Percentiles rank a stretch among this genome's conserved stretches.
phyloP scores from a whole-genome alignment of 1,284 basidiomycete species.

The Fomes fomentarius region DNA sequence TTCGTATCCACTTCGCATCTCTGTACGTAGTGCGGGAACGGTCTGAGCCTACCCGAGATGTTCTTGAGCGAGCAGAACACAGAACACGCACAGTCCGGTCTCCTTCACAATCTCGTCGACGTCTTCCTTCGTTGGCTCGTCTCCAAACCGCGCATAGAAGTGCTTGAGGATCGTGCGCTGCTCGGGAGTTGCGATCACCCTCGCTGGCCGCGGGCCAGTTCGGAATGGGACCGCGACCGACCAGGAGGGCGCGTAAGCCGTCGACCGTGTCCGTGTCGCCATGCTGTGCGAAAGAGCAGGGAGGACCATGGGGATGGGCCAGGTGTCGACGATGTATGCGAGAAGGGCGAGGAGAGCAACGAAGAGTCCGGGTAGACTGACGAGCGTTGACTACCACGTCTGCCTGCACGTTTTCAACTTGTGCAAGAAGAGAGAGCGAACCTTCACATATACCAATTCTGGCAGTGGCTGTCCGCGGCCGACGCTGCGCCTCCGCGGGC shows the following conservation, averaged over 20 bases:
- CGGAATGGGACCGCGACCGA: neutral
- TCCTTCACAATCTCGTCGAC: constrained; percentile 16
- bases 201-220: neutral
- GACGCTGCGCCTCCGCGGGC: no score
- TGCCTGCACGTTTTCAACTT: neutral
- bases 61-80: neutral
- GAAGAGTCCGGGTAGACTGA: no score
- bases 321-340: neutral
- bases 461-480: no score
- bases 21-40: constrained; percentile 6
- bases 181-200: constrained; percentile 19
- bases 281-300: neutral
- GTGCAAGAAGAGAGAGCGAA: no score
- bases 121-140: constrained; percentile 20
- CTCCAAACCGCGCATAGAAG: constrained; percentile 16
- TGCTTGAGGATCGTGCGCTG: constrained; percentile 20
- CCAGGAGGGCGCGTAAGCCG: neutral
- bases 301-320: neutral
- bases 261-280: neutral
- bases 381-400: no score
- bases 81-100: constrained; percentile 27
- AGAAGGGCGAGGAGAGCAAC: neutral
- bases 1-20: constrained; percentile 26
- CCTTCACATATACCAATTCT: no score
- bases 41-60: neutral